A percentile compares a stretch with the other conserved stretches of the same genome.
phyloP scores from a whole-genome alignment of 2,329 filamentous ascomycete species.

The Pseudogymnoascus sp. region DNA sequence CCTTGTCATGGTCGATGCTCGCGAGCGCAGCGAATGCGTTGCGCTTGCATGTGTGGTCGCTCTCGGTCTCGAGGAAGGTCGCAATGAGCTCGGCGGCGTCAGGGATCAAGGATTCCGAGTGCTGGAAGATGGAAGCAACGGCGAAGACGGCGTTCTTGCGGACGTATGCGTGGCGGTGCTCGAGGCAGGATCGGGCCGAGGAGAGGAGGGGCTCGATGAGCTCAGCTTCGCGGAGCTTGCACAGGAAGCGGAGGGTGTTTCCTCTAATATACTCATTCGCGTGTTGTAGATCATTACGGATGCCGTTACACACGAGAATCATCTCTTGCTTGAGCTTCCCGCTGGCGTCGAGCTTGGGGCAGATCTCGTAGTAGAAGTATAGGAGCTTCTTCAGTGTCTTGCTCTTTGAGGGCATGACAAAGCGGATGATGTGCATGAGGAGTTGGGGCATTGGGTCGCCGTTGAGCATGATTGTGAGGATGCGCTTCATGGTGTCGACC shows the following conservation, averaged over 20 bases:
- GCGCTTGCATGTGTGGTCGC: constrained; percentile 90
- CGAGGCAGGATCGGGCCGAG: constrained; percentile 83
- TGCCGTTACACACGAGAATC: constrained; percentile 98
- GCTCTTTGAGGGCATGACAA: constrained; percentile 97
- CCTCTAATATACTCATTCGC: constrained; percentile 97
- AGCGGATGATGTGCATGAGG: constrained; percentile 99
- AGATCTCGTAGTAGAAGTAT: constrained; percentile 99
- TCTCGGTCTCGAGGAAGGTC: constrained; percentile 83
- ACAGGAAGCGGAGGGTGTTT: constrained; percentile 95
- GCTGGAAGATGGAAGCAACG: constrained; percentile 82
- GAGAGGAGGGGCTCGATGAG: constrained; percentile 93
- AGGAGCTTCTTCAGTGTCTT: constrained; percentile 96
- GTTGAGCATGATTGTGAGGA: constrained; percentile 95
- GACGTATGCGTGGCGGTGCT: constrained; percentile 95
- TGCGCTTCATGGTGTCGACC: constrained; percentile 91
- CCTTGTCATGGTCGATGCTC: constrained; percentile 88
- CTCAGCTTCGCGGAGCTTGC: constrained; percentile 91
- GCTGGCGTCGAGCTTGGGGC: constrained; percentile 83
- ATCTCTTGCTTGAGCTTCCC: constrained; percentile 99
- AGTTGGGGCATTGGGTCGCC: constrained; percentile 92
- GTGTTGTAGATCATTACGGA: constrained; percentile 93
- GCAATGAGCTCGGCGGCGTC: constrained; percentile 90
- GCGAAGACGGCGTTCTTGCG: constrained; percentile 98
- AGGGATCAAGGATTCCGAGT: constrained; percentile 86
- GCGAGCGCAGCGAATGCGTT: constrained; percentile 92